Percentiles rank a stretch among this genome's conserved stretches.
phyloP scores from a whole-genome alignment of 148 eudicot species.

The Arctostaphylos glauca region DNA sequence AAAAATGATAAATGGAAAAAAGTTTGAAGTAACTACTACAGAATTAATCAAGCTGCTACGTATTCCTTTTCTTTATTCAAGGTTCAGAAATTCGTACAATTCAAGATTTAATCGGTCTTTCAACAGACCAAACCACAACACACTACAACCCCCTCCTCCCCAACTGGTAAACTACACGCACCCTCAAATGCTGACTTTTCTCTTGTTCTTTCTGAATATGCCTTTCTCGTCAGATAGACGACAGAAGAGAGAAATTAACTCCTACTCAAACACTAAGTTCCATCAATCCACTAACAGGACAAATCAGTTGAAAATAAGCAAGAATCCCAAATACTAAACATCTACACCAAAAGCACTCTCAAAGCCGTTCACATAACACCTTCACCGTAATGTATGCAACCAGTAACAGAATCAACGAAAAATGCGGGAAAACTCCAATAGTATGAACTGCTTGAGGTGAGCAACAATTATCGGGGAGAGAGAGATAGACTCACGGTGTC shows the following conservation, averaged over 20 bases:
- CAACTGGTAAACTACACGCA: background rate
- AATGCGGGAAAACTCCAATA: background rate
- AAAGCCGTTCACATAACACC: background rate
- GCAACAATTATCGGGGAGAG: background rate
- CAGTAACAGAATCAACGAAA: background rate
- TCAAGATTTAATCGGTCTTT: background rate
- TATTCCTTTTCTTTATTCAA: background rate
- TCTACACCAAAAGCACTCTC: background rate
- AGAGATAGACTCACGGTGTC: constrained; percentile 51
- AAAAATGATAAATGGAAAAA: background rate
- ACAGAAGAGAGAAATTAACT: background rate
- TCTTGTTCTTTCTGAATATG: background rate
- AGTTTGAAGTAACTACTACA: background rate
- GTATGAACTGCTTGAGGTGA: background rate
- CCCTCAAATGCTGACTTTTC: background rate
- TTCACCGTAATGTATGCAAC: background rate
- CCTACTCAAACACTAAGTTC: background rate
- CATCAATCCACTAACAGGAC: background rate
- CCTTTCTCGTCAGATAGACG: background rate
- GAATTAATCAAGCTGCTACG: background rate
- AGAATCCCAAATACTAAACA: background rate
- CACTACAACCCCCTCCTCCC: background rate
- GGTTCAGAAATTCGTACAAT: background rate
- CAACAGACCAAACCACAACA: background rate
- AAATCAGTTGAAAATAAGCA: background rate